A percentile compares a stretch with the other conserved stretches of the same genome.
phyloP scores from a whole-genome alignment of 176 grass and related monocot genomes.

The Areca catechu region DNA sequence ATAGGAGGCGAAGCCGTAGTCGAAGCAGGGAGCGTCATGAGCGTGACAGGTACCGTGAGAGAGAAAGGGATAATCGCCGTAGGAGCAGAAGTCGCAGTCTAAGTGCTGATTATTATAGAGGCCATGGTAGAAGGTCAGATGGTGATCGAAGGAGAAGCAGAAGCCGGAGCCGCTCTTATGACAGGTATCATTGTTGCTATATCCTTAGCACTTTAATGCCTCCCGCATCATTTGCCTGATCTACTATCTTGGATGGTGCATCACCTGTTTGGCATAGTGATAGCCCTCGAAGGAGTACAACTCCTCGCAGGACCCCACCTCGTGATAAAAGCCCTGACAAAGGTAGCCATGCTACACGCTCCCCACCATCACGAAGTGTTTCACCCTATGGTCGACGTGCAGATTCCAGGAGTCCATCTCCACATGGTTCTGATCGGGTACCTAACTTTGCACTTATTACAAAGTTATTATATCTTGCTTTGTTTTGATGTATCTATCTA shows the following conservation, averaged over 20 bases:
- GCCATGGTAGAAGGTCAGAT: conserved; percentile 40
- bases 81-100: not conserved
- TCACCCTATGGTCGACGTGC: conserved; percentile 15
- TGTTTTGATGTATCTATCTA: not conserved
- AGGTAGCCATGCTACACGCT: not conserved
- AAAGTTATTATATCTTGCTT: not conserved
- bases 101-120: conserved; percentile 31
- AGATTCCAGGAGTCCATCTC: conserved; percentile 20
- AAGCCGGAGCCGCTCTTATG: conserved; percentile 9
- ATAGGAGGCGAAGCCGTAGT: conserved; percentile 13
- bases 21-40: conserved; percentile 17
- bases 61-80: conserved; percentile 3
- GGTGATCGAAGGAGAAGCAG: conserved; percentile 5
- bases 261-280: conserved; percentile 30
- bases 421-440: conserved; percentile 17
- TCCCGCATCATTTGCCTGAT: not conserved
- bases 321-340: conserved; percentile 23
- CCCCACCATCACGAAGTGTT: conserved; percentile 12
- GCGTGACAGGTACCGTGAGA: not conserved
- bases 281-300: conserved; percentile 49
- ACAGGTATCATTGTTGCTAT: not conserved
- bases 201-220: conserved; percentile 1
- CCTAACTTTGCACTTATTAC: not conserved
- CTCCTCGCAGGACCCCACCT: conserved; percentile 32
- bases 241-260: conserved; percentile 20